Evolutionary conservation across 2,329 filamentous ascomycete genomes (phyloP), one percentile per base, ranked within the genome.

Genomic region (Clonostachys rhizophaga): DNA sequence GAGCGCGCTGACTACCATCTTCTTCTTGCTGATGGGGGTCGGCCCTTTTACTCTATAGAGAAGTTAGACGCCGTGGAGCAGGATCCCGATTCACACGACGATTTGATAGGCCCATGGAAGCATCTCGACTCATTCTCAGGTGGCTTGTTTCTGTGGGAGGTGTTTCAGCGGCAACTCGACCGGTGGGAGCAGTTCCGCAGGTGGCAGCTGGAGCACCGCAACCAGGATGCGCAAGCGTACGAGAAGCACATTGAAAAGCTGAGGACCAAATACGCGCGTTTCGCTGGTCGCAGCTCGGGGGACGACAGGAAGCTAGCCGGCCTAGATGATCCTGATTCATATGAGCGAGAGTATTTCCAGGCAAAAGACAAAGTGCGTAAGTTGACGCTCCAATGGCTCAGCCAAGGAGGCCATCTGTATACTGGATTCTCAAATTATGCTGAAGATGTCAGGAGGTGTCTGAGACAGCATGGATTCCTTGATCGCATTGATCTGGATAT

Each of bases 21-120:
- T 5, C 61, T 67, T 18, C 39, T 67, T 34, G 51, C 51, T 9
- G 58, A 61, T 30, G 62, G 62, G 42, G 60, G 64, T 34, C 60
- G 58, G 30, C 63, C 63, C 8, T 41, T 55, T 24, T 64, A 63
- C 44, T 54, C 50, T 13, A 55, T 65, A 17, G 49, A 51, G 24
- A 54, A 57, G 16, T 45, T 64, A 8, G 51, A 58, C 6, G 44
- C 59, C 14, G 51, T 67, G 39, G 37, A 46, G 8, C 16, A 46
- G 16, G 40, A 59, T 16, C 54, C 57, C 3, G 51, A 54, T 17
- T 45, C 54, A 10, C 52, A 61, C 50, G 35, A 37, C 17, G 56
- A 63, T 33, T 54, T 63, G 35, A 40, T 67, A 24, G 49, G 48
- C 18, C 62, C 55, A 17, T 65, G 55, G 57, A 49, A 60, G 40